Percentiles rank a stretch among this genome's conserved stretches.
phyloP scores from a whole-genome alignment of 257 asterid species.

The Forsythia suspensa region DNA sequence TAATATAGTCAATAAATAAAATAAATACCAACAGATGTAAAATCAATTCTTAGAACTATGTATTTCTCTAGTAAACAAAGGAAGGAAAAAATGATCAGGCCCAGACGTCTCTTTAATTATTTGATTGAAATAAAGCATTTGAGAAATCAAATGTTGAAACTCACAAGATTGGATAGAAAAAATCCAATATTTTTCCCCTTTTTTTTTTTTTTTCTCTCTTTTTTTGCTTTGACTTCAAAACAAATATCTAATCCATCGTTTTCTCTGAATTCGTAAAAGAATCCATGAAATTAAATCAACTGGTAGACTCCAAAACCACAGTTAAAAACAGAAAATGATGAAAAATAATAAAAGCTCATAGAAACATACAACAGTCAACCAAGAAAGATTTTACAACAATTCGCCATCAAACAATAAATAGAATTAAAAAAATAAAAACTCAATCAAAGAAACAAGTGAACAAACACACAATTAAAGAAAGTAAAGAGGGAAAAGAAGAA shows the following conservation, averaged over 20 bases:
- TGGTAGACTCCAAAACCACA: neutral
- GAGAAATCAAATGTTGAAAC: neutral
- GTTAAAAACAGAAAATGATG: neutral
- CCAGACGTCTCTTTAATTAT: too few species aligned
- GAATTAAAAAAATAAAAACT: neutral
- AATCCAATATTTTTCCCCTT: neutral
- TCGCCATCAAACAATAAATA: neutral
- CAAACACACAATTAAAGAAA: neutral
- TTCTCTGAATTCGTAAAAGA: slow-evolving; percentile 8
- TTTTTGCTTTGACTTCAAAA: neutral
- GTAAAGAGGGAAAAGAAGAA: slow-evolving; percentile 2
- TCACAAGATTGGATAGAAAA: neutral
- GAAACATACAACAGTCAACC: slow-evolving; percentile 2
- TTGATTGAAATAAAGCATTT: too few species aligned
- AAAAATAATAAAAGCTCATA: slow-evolving; percentile 8
- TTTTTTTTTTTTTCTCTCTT: neutral
- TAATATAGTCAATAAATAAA: neutral
- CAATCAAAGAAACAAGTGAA: neutral
- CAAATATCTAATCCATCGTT: slow-evolving; percentile 8
- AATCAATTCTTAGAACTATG: neutral
- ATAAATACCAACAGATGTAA: neutral
- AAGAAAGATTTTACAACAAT: neutral
- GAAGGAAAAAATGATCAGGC: too few species aligned
- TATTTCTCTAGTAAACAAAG: too few species aligned
- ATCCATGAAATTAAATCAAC: neutral